Base-by-base conservation (phyloP, 169 alveolate species). In the Miamiensis avidus region DNA sequence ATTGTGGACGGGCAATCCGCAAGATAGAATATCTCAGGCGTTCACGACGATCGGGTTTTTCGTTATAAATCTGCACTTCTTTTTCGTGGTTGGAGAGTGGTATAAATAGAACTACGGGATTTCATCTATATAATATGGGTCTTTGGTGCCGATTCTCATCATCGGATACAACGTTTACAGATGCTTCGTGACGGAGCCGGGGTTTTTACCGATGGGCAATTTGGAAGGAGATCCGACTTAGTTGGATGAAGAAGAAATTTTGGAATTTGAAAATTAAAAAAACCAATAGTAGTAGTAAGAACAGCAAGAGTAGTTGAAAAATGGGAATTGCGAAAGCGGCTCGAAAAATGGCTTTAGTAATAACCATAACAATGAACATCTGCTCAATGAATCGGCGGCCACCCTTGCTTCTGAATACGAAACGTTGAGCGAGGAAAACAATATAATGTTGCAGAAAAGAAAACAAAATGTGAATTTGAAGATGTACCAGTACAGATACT, bases 401-500 rank as follows among this genome's bases (percentile, higher is more conserved):
- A n/a, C n/a, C n/a, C 20, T 49, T 49, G 4, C 69, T 49, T 49
- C 4, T 11, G 20, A 49, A 11, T 4, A 49, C 20, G 20, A 49
- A 11, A 4, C 4, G 20, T 4, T 11, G 20, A 49, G 20, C 20
- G 69, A 49, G 20, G 69, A 49, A 49, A 49, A 49, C 20, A 49
- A 11, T 49, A 49, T 11, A 4, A 49, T 49, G 69, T 11, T 49
- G 4, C 26, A 49, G 20, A 49, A 49, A 49, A 11, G 20, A 49
- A 49, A 49, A 49, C 4, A 49, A 49, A 11, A 49, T 11, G 69
- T 49, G 4, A 49, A 49, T 11, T 20, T 49, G 26, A 49, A 49
- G 20, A 49, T 49, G 69, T 87, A 77, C 49, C 29, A 69, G 15
- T 84, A 65, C 20, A 89, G 94, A 78, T 91, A 82, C 73, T 94